These are phyloP conservation scores for Trichoderma asperelloides DNA, from an alignment of 495 filamentous ascomycete species.

Conservation along the genomic window DNA sequence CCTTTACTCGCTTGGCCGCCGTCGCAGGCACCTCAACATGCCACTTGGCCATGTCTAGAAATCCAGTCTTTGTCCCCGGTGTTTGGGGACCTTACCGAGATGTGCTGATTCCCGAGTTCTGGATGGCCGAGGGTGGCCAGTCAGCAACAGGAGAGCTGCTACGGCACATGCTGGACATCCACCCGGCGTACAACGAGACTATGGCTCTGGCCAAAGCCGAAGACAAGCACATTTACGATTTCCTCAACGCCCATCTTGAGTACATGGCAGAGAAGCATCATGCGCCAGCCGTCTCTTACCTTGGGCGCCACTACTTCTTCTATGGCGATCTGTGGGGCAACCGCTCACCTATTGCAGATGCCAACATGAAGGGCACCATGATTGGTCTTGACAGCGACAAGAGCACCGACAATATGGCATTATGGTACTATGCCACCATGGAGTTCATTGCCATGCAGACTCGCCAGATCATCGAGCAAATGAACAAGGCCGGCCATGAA, in stretches of 20 bases:
- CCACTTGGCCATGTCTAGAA: constrained; percentile 87
- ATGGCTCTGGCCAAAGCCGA: constrained; percentile 63
- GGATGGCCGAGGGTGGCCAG: constrained; percentile 96
- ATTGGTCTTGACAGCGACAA: constrained; percentile 81
- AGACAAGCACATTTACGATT: constrained; percentile 85
- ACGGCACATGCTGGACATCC: constrained; percentile 87
- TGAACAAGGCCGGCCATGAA: constrained; percentile 76
- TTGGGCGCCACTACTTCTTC: constrained; percentile 92
- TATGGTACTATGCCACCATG: constrained; percentile 88
- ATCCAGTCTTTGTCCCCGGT: constrained; percentile 83
- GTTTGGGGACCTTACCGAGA: constrained; percentile 97
- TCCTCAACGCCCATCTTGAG: constrained; percentile 79
- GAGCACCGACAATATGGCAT: constrained; percentile 72
- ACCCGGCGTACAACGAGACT: constrained; percentile 76
- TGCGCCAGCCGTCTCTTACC: constrained; percentile 70
- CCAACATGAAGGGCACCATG: constrained; percentile 81
- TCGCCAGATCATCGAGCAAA: constrained; percentile 83
- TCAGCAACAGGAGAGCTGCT: constrained; percentile 90
- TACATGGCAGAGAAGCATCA: constrained; percentile 56
- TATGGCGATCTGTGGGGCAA: constrained; percentile 99
- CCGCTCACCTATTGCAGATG: constrained; percentile 83
- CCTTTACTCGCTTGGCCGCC: constrained; percentile 88
- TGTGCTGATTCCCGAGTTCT: constrained; percentile 80
- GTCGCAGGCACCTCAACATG: constrained; percentile 96
- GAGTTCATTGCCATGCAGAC: constrained; percentile 98